These are phyloP conservation scores for Datura wrightii DNA, from an alignment of 257 asterid genomes.

Conservation along the genomic window DNA sequence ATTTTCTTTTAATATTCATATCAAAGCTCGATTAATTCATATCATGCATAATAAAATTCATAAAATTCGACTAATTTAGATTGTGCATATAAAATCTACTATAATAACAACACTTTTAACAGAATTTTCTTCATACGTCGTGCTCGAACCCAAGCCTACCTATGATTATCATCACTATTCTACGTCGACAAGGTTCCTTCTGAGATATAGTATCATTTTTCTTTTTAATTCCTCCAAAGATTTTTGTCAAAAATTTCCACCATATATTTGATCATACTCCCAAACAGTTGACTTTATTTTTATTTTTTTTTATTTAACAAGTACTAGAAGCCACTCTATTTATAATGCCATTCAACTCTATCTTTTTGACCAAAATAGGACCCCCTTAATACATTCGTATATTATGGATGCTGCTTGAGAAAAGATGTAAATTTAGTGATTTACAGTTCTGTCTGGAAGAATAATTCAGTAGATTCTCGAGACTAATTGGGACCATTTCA, in stretches of 20 bases:
- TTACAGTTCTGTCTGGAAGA: neutral
- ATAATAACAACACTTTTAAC: no score
- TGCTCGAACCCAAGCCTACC: no score
- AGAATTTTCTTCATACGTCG: no score
- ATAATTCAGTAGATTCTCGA: neutral
- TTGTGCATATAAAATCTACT: no score
- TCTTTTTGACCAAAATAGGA: slow-evolving; percentile 14
- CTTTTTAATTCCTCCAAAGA: neutral
- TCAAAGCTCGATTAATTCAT: no score
- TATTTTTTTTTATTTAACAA: neutral
- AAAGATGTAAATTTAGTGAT: slow-evolving; percentile 11
- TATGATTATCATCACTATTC: no score
- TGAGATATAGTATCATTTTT: neutral
- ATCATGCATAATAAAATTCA: no score
- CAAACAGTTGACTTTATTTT: no score
- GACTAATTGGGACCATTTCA: neutral
- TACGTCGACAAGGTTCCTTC: no score
- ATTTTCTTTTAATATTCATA: neutral
- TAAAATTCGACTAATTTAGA: no score
- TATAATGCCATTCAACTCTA: neutral
- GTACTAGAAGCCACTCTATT: neutral
- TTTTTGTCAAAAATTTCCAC: neutral
- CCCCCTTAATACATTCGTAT: slow-evolving; percentile 10
- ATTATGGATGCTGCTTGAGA: neutral
- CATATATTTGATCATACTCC: no score